These are phyloP conservation scores for Daedaleopsis sinensis DNA, from an alignment of 768 basidiomycete genomes.

Conservation along the genomic window DNA sequence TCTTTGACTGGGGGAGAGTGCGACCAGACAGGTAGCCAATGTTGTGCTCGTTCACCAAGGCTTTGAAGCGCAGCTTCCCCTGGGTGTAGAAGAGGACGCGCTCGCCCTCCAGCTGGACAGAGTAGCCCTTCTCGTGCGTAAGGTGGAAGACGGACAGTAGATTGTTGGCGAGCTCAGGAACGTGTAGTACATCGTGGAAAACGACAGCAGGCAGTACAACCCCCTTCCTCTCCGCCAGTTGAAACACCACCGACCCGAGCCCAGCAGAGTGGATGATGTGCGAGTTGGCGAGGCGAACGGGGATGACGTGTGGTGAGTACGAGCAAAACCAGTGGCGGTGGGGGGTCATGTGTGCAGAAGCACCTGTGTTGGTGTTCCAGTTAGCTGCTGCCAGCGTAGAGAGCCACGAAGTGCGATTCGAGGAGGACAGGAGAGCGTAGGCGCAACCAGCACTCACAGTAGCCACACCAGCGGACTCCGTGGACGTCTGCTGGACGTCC, in stretches of 20 bases:
- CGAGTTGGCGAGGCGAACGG: neutral
- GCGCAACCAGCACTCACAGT: constrained; percentile 1
- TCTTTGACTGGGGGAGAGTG: constrained; percentile 8
- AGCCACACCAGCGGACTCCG: neutral
- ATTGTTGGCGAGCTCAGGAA: constrained; percentile 11
- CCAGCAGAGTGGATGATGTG: constrained; percentile 1
- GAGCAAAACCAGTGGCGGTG: constrained; percentile 10
- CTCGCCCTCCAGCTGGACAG: constrained; percentile 2
- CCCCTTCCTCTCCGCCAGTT: constrained; percentile 9
- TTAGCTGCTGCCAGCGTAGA: constrained; percentile 1
- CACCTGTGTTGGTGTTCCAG: constrained; percentile 18
- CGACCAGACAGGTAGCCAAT: constrained; percentile 29
- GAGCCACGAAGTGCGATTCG: neutral
- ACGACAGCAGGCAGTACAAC: constrained; percentile 2
- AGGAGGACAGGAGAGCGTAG: too few species aligned
- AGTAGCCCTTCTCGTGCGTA: constrained; percentile 4
- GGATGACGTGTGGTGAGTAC: neutral
- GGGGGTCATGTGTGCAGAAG: constrained; percentile 18
- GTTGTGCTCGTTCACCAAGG: constrained; percentile 28
- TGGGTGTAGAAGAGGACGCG: constrained; percentile 8
- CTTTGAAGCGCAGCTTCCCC: constrained; percentile 17
- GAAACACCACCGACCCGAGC: constrained; percentile 18
- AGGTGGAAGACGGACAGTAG: constrained; percentile 8
- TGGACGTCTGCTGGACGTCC: neutral
- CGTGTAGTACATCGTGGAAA: constrained; percentile 6